Evolutionary conservation across 1,139 yeast species (phyloP), one percentile per base, ranked within the genome.

Genomic region (Yamadazyma pseudoaaseri): DNA sequence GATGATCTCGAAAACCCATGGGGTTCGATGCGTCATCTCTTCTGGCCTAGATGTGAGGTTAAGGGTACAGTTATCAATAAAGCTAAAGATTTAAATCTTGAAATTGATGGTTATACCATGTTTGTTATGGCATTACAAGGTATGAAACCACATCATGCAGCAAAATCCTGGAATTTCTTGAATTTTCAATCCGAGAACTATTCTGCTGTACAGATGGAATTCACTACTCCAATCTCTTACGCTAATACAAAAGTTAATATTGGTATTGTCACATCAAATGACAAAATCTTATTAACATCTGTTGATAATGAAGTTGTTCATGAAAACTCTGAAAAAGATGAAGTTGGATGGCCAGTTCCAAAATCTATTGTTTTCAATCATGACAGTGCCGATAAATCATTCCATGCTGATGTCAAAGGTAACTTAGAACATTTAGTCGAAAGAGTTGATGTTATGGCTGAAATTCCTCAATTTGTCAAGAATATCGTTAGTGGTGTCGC

Each of bases 61-160:
- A 53, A 52, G 15, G 98, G 98, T 49, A 68, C 76, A 20, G 63
- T 92, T 41, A 62, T 58, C 41, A 58, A 62, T 31, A 54, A 55
- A 22, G 34, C 45, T 14, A 26, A 27, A 20, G 37, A 20, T 23
- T 48, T 50, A 36, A 41, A 45, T 38, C 40, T 52, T 36, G 61
- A 61, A 15, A 58, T 78, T 35, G 67, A 74, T 24, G 87, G 86
- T 28, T 65, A 52, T 37, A 79, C 87, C 37, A 84, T 90, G 95
- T 89, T 81, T 57, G 96, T 92, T 32, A 84, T 86, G 95, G 98
- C 98, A n/a, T 65, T 89, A 48, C 98, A 92, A 67, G 97, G 97
- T 42, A 90, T 92, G 97, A 92, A 92, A 62, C 98, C 98, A 10
- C 97, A 92, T 60, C 98, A 92, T 61, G 97, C 97, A 22, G 98